phyloP scores from a whole-genome alignment of 108 stramenopile genomes.

The Chaetoceros tenuissimus region DNA sequence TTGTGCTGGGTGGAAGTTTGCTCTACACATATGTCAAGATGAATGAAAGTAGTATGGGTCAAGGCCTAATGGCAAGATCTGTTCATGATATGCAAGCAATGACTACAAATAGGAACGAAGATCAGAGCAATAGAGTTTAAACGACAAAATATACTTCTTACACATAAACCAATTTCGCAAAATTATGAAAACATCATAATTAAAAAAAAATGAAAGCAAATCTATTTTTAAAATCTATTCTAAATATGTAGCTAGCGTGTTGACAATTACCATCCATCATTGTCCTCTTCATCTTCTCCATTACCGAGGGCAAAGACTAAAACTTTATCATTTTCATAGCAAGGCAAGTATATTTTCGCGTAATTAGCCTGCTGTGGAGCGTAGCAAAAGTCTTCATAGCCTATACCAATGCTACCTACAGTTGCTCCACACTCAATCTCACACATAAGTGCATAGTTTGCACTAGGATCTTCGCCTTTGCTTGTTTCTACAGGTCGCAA shows the following conservation, averaged over 20 bases:
- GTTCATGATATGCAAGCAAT: too few relatives aligned
- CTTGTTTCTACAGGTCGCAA: slow-evolving; percentile 60
- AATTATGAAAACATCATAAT: too few relatives aligned
- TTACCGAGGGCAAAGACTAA: slow-evolving; percentile 73
- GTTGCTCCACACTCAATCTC: slow-evolving; percentile 88
- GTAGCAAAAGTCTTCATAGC: slow-evolving; percentile 76
- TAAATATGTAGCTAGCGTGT: too few relatives aligned
- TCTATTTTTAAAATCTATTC: too few relatives aligned
- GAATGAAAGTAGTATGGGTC: slow-evolving; percentile 27
- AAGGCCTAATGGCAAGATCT: not conserved
- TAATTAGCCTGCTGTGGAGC: slow-evolving; percentile 72
- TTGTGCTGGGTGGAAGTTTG: slow-evolving; percentile 74
- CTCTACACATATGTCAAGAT: slow-evolving; percentile 83
- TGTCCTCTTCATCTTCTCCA: not conserved
- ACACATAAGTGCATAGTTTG: slow-evolving; percentile 80
- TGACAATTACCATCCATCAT: not conserved
- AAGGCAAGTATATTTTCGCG: slow-evolving; percentile 90
- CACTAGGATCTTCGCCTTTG: slow-evolving; percentile 27
- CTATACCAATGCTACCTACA: slow-evolving; percentile 86
- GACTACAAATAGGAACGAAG: too few relatives aligned
- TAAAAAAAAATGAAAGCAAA: too few relatives aligned
- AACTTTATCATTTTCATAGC: slow-evolving; percentile 90
- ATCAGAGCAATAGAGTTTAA: too few relatives aligned
- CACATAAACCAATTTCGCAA: too few relatives aligned
- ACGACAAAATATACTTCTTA: too few relatives aligned